Evolutionary conservation across 83 land plant genomes (phyloP), one percentile per base, ranked within the genome.

Genomic region (Diphasiastrum complanatum): DNA sequence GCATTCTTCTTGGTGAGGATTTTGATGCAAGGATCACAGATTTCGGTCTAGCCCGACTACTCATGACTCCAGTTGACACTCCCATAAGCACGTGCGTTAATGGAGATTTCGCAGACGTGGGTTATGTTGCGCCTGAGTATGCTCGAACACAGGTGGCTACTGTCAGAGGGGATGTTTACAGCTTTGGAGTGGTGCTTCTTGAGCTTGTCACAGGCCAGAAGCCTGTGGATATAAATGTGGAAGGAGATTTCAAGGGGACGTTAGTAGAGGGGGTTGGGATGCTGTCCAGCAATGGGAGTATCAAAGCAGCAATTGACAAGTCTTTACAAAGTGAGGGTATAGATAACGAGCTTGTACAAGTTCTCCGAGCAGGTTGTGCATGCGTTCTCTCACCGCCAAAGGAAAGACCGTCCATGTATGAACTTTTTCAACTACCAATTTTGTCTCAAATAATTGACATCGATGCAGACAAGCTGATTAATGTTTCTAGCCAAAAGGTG

Each of bases 101-200:
- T 73, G 92, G 84, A 0, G 89, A 79, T 37, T 76, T 90, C 20
- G 95, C 83, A 0, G 95, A 91, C 47, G 61, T 80, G 29, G 93
- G 89, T 1, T 87, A 91, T 61, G 75, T 91, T 0, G 85, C 97
- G 4, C 97, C 97, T 0, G 97, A 91, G 67, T 85, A 85, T 63
- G 63, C 83, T 8, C 78, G 80, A 66, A 84, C 84, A 1, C 68
- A 77, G 52, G 85, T 82, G 19, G 78, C 90, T 20, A 82, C 95
- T 26, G 59, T 73, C 26, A 79, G 83, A 63, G 97, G 97, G 0
- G 97, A 91, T 77, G 90, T 81, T 0, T 91, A 85, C 73, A 77
- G 85, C 40, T 85, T 91, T 64, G 97, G 97, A 1, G 91, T 88
- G 5, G 91, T 91, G 26, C 74, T 91, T 20, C 63, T 91, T 22